A percentile compares a stretch with the other conserved stretches of the same genome.
Conservation (phyloP, 305 asterid species). For the Fraxinus ornus region DNA sequence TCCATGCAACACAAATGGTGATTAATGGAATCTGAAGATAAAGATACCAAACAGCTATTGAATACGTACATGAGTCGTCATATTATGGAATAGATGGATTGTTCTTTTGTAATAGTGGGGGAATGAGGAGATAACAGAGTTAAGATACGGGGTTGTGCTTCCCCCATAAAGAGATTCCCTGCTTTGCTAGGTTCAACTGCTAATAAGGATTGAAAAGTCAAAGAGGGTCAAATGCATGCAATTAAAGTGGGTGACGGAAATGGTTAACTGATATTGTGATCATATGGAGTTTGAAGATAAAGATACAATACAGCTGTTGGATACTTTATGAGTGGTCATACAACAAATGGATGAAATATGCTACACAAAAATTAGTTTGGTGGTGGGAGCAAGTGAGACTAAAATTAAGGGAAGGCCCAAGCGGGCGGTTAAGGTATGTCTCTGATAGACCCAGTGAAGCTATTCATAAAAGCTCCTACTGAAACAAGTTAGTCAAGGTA, state of each 20-base stretch:
- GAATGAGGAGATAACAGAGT: not conserved
- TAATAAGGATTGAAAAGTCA: not conserved
- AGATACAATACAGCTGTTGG: not conserved
- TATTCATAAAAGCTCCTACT: not conserved
- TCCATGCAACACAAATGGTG: not conserved
- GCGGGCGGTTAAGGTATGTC: not conserved
- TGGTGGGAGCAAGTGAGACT: not conserved
- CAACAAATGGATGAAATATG: not conserved
- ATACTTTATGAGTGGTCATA: not conserved
- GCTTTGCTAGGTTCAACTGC: not conserved
- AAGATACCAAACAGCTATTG: not conserved
- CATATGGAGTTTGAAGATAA: not conserved
- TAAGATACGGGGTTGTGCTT: not conserved
- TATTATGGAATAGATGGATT: not conserved
- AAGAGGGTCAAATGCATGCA: not conserved
- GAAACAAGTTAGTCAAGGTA: not conserved
- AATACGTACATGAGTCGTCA: not conserved
- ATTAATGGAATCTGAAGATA: not conserved
- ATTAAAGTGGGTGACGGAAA: not conserved
- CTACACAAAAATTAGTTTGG: not conserved
- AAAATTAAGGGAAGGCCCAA: not conserved
- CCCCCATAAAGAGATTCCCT: not conserved
- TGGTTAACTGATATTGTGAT: not conserved
- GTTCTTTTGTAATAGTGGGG: not conserved
- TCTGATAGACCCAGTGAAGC: not conserved